Conservation (phyloP, 345 rosid species). For the Hibiscus syriacus region DNA sequence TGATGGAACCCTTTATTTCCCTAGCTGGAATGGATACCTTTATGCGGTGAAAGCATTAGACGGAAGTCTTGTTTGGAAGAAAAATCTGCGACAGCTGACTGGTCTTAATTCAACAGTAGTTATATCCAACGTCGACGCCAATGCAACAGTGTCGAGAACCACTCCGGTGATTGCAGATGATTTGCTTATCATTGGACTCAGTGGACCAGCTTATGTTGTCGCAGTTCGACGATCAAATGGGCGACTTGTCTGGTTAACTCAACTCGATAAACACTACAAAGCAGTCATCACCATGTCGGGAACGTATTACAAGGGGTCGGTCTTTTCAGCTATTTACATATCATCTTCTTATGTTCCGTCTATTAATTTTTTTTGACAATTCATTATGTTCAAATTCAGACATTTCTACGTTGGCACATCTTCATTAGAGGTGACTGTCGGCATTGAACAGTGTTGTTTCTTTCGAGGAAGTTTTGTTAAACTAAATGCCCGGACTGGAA, state of each 20-base stretch:
- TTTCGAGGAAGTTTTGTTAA: constrained; percentile 23
- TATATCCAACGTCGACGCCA: constrained; percentile 2
- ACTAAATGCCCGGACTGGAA: constrained; percentile 12
- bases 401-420: constrained; percentile 27
- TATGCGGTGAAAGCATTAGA: constrained; percentile 33
- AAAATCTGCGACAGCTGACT: constrained; percentile 28
- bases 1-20: constrained; percentile 32
- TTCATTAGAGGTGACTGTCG: neutral
- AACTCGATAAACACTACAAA: constrained; percentile 24
- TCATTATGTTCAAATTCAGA: no score
- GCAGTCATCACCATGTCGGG: constrained; percentile 31
- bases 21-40: constrained; percentile 44
- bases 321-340: neutral
- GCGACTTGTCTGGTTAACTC: constrained; percentile 28
- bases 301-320: constrained; percentile 26
- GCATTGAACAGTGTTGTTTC: constrained; percentile 14
- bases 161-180: constrained; percentile 29
- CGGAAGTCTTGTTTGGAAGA: constrained; percentile 31
- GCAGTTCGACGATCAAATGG: constrained; percentile 26
- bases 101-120: constrained; percentile 24
- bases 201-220: constrained; percentile 35
- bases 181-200: constrained; percentile 24
- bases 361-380: no score
- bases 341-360: no score
- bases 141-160: constrained; percentile 24